Evolutionary conservation across 1,284 basidiomycete genomes (phyloP), one percentile per base, ranked within the genome.

Genomic region (Phlebopus sp.): DNA sequence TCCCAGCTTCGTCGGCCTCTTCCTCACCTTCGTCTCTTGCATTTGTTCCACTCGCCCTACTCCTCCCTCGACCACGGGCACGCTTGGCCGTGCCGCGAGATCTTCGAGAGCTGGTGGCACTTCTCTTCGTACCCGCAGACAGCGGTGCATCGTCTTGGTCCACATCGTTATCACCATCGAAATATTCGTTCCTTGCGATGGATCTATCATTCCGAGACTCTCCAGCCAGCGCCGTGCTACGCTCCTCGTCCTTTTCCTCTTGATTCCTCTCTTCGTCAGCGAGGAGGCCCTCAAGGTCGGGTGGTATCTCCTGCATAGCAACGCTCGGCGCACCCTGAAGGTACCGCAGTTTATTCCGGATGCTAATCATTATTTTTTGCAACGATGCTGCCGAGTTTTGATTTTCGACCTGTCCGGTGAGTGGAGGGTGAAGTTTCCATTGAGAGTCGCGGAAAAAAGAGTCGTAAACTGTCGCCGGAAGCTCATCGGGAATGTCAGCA

Each of bases 261-360:
- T 69, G 69, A 34, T 75, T 83, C 47, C 77, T 73, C 47, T 90
- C 86, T 65, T 97, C 92, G 47, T 86, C 82, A 11, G 80, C 82
- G 41, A 96, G 70, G 59, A 90, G 81, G 2, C 86, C 87, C 49
- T 86, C 84, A 17, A 98, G 70, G 59, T 96, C 90, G 0, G 95
- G 96, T 5, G 97, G 96, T 40, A 99, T 90, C 68, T 97, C 92
- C 62, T 94, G 89, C 91, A 98, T 92, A 58, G 87, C 86, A 8
- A 99, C 92, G 63, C 92, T 95, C 1, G 96, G 96, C 37, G 97
- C 96, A 21, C 94, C 94, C 58, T 96, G 90, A 18, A 99, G 72
- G 67, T 96, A 98, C 15, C 97, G 76, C 41, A 98, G 72, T 66
- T 97, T 94, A 62, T 90, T 93, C n/a, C 90, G 79, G 38, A 96